A percentile compares a stretch with the other conserved stretches of the same genome.
phyloP scores from a whole-genome alignment of 345 rosid species.

The Zanthoxylum bungeanum region DNA sequence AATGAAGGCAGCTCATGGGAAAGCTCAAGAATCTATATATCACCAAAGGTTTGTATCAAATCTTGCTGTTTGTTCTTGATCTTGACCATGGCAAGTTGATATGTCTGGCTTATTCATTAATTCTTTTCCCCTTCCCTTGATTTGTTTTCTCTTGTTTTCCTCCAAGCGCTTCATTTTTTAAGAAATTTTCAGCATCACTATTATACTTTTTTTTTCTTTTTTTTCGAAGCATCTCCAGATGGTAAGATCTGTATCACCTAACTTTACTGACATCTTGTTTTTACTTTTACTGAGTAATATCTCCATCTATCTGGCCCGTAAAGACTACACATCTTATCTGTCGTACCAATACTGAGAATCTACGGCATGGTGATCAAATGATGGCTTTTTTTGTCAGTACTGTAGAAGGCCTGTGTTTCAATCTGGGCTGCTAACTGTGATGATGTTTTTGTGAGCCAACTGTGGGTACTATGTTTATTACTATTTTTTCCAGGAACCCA shows the following conservation, averaged over 20 bases:
- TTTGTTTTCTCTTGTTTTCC: neutral
- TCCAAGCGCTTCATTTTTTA: neutral
- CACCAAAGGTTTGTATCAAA: conserved; percentile 90
- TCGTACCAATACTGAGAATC: no score
- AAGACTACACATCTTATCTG: no score
- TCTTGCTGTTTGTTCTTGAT: conserved; percentile 11
- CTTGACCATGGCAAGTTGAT: neutral
- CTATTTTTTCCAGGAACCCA: conserved; percentile 60
- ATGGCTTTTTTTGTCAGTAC: neutral
- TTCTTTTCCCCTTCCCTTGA: neutral
- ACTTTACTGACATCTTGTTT: no score
- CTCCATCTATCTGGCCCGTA: neutral
- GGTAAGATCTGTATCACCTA: neutral
- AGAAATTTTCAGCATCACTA: neutral
- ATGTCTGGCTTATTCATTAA: neutral
- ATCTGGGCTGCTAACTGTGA: neutral
- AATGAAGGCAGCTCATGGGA: conserved; percentile 97
- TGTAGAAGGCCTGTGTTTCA: conserved; percentile 1
- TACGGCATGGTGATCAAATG: neutral
- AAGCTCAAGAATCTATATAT: conserved; percentile 92
- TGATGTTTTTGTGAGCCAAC: neutral
- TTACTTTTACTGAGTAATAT: no score
- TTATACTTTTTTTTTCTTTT: neutral
- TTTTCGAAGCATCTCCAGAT: neutral
- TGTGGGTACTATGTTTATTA: conserved; percentile 1